phyloP scores from a whole-genome alignment of 108 stramenopile species.

The Skeletonema grethae region DNA sequence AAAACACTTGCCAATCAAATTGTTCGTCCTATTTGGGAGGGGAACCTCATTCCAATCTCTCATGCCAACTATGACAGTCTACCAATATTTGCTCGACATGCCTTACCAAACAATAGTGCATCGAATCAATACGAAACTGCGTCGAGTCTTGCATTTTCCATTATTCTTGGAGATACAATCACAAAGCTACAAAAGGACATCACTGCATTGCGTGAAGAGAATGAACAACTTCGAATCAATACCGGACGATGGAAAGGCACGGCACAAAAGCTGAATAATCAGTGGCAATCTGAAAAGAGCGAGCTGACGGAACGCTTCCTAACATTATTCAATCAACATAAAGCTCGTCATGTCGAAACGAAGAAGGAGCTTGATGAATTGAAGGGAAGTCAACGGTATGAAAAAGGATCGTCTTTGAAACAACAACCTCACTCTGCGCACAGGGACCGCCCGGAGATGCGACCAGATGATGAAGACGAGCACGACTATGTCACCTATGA shows the following conservation, averaged over 20 bases:
- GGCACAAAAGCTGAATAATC: slow-evolving; percentile 27
- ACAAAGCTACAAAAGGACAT: slow-evolving; percentile 50
- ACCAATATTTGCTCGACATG: slow-evolving; percentile 18
- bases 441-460: slow-evolving; percentile 15
- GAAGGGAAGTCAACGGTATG: slow-evolving; percentile 9
- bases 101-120: slow-evolving; percentile 3
- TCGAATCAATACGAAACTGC: background rate
- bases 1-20: slow-evolving; percentile 38
- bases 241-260: slow-evolving; percentile 35
- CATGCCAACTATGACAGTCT: slow-evolving; percentile 21
- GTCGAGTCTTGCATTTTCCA: slow-evolving; percentile 28
- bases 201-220: slow-evolving; percentile 33
- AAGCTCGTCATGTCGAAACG: slow-evolving; percentile 42
- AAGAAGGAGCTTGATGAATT: slow-evolving; percentile 29
- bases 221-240: slow-evolving; percentile 32
- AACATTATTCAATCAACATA: slow-evolving; percentile 46
- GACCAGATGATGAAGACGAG: slow-evolving; percentile 38
- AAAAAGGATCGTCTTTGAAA: background rate
- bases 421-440: background rate
- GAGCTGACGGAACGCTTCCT: slow-evolving; percentile 45
- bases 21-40: slow-evolving; percentile 45
- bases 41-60: slow-evolving; percentile 19
- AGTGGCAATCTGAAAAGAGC: slow-evolving; percentile 45
- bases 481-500: slow-evolving; percentile 44
- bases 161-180: slow-evolving; percentile 37